Percentiles rank a stretch among this genome's conserved stretches.
Conservation (phyloP, 352 stramenopile genomes). For the Phytophthora pseudosyringae region DNA sequence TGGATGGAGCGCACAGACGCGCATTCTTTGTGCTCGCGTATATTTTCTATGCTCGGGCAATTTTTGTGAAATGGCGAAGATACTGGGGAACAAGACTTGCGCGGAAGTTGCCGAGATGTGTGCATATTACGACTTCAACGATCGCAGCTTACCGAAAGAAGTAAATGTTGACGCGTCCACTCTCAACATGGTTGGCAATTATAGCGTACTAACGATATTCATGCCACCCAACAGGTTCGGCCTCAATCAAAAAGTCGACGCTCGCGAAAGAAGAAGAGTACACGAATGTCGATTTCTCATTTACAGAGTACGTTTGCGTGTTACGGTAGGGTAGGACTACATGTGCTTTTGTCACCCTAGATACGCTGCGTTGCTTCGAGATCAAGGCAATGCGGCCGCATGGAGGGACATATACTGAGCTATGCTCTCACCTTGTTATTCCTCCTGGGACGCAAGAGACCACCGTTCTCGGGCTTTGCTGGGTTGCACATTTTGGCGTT, state of each 20-base stretch:
- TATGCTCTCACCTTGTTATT: constrained; percentile 27
- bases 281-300: constrained; percentile 68
- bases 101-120: constrained; percentile 79
- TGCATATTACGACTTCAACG: constrained; percentile 70
- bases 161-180: constrained; percentile 25
- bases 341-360: constrained; percentile 50
- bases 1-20: constrained; percentile 52
- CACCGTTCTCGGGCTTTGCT: constrained; percentile 27
- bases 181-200: too few relatives aligned
- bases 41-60: constrained; percentile 80
- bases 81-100: constrained; percentile 74
- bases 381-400: constrained; percentile 48
- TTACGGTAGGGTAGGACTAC: constrained; percentile 8
- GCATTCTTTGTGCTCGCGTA: constrained; percentile 56
- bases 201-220: not conserved
- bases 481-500: constrained; percentile 34
- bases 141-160: constrained; percentile 53
- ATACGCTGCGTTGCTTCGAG: constrained; percentile 65
- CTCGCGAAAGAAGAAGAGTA: constrained; percentile 65
- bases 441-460: constrained; percentile 39
- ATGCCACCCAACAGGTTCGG: constrained; percentile 25
- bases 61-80: constrained; percentile 77
- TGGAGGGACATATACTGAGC: constrained; percentile 57
- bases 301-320: constrained; percentile 63
- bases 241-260: constrained; percentile 40